These are phyloP conservation scores for Ophiostoma sp. DNA, from an alignment of 2,329 filamentous ascomycete genomes.

Conservation along the genomic window DNA sequence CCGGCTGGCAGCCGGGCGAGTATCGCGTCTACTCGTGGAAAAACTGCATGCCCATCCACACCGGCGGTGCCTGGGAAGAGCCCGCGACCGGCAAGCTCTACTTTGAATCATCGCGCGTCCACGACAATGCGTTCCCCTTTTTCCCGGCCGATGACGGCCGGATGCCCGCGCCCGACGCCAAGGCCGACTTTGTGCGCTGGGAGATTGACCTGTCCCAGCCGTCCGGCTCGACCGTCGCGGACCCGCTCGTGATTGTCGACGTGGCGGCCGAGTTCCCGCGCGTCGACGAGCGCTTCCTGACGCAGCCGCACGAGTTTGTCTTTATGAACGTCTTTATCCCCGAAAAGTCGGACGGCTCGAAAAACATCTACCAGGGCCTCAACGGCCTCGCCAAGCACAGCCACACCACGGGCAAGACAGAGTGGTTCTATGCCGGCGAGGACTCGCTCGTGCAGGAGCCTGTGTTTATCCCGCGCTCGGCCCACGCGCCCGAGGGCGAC, in stretches of 20 bases:
- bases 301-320: constrained; percentile 28
- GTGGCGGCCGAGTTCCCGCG: constrained; percentile 35
- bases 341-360: background rate
- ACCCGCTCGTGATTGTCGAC: constrained; percentile 32
- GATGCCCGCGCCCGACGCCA: constrained; percentile 34
- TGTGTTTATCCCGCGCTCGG: constrained; percentile 38
- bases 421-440: constrained; percentile 35
- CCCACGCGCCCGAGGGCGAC: constrained; percentile 37
- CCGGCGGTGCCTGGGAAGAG: constrained; percentile 41
- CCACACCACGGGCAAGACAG: constrained; percentile 28
- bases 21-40: constrained; percentile 28
- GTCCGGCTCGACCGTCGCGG: constrained; percentile 29
- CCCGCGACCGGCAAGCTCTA: constrained; percentile 34
- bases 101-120: constrained; percentile 33
- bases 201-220: constrained; percentile 35
- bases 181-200: constrained; percentile 42
- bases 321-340: constrained; percentile 31
- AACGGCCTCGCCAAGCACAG: constrained; percentile 36
- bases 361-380: constrained; percentile 12
- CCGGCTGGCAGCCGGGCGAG: constrained; percentile 30
- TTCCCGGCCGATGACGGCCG: constrained; percentile 32
- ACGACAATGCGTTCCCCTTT: constrained; percentile 39
- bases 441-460: constrained; percentile 41
- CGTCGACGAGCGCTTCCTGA: constrained; percentile 39
- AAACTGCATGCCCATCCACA: constrained; percentile 39